A percentile compares a stretch with the other conserved stretches of the same genome.
phyloP scores from a whole-genome alignment of 116 monocot species.

The Thalassia testudinum region DNA sequence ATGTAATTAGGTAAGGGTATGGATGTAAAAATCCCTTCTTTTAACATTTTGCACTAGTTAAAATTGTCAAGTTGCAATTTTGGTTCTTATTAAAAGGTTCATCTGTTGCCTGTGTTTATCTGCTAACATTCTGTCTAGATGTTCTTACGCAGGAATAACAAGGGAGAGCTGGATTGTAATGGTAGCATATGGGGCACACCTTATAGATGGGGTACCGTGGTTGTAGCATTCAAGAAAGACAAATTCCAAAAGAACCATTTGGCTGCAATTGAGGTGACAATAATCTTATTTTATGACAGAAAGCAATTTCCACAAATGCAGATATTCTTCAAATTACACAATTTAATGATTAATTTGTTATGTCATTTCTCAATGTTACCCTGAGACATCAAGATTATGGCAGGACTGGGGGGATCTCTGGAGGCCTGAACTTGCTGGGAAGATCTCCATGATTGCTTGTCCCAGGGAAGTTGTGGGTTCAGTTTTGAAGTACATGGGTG shows the following conservation, averaged over 20 bases:
- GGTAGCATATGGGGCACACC: slow-evolving; percentile 75
- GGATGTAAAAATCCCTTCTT: no score
- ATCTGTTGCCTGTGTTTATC: no score
- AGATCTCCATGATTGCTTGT: slow-evolving; percentile 86
- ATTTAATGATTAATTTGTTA: no score
- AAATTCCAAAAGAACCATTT: slow-evolving; percentile 67
- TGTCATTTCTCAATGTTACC: no score
- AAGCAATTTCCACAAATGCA: no score
- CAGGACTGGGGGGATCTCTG: slow-evolving; percentile 96
- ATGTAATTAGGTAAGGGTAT: no score
- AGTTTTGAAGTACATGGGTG: slow-evolving; percentile 79
- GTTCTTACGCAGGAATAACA: slow-evolving; percentile 60
- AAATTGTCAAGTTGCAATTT: no score
- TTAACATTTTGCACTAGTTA: no score
- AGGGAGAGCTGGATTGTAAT: slow-evolving; percentile 54
- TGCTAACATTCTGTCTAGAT: slow-evolving; percentile 27
- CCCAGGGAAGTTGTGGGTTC: slow-evolving; percentile 86
- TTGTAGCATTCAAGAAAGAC: slow-evolving; percentile 80
- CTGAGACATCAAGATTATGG: neutral
- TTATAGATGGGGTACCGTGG: slow-evolving; percentile 90
- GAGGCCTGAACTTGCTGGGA: slow-evolving; percentile 81
- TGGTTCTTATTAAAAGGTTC: no score
- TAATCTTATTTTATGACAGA: no score
- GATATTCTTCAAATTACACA: no score
- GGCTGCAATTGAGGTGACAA: slow-evolving; percentile 55